phyloP scores from a whole-genome alignment of 176 grass and related monocot genomes.

The Pharus latifolius region DNA sequence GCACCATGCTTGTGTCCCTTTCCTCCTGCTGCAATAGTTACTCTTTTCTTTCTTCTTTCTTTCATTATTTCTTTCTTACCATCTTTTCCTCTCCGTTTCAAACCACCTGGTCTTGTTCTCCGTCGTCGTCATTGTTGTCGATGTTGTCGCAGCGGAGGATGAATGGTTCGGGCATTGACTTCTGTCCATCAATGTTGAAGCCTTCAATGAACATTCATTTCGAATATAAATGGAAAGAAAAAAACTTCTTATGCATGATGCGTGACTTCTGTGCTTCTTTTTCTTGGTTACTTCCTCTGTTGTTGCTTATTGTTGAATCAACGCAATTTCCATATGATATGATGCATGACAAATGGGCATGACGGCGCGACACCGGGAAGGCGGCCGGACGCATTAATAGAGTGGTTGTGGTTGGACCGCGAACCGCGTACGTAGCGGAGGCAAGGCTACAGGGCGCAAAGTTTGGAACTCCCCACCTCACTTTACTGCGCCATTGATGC shows the following conservation, averaged over 20 bases:
- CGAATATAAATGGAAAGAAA: constrained; percentile 39
- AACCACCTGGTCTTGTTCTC: too few species aligned
- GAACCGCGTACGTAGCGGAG: background rate
- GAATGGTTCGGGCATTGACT: constrained; percentile 98
- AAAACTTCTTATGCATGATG: constrained; percentile 17
- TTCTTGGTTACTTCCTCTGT: background rate
- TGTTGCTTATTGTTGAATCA: background rate
- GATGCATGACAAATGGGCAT: too few species aligned
- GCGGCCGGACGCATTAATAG: constrained; percentile 9
- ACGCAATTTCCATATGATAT: background rate
- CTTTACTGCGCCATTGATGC: constrained; percentile 40
- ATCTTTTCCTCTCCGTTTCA: background rate
- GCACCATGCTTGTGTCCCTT: constrained; percentile 79
- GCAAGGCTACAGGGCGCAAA: background rate
- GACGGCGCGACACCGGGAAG: too few species aligned
- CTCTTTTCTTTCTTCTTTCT: background rate
- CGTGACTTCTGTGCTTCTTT: background rate
- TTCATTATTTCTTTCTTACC: background rate
- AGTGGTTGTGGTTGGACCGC: constrained; percentile 1
- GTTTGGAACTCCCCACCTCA: constrained; percentile 1
- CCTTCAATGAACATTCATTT: constrained; percentile 68
- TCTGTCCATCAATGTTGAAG: constrained; percentile 68
- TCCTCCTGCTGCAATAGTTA: constrained; percentile 37
- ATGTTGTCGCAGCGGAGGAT: constrained; percentile 46
- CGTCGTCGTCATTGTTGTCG: background rate